Conservation (phyloP, 2,329 filamentous ascomycete genomes). For the Daldinia sp. region DNA sequence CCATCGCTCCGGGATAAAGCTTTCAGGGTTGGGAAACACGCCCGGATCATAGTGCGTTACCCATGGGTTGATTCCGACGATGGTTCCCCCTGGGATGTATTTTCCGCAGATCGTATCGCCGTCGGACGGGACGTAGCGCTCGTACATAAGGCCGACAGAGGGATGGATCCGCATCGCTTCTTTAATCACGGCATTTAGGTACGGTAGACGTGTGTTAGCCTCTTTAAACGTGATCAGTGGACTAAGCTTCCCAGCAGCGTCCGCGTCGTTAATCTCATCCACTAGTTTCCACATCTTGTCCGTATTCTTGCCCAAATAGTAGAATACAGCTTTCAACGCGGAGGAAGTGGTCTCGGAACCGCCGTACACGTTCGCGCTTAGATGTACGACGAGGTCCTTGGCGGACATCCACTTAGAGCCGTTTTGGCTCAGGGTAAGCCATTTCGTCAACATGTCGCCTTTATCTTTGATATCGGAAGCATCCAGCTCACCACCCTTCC, state of each 20-base stretch:
- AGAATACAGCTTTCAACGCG: neutral
- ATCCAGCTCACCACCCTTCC: neutral
- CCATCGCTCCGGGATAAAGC: slow-evolving; percentile 40
- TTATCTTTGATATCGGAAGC: neutral
- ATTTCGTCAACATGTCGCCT: neutral
- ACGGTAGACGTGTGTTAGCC: slow-evolving; percentile 30
- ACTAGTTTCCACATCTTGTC: slow-evolving; percentile 18
- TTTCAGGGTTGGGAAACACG: slow-evolving; percentile 38
- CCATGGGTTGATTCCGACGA: slow-evolving; percentile 41
- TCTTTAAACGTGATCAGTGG: slow-evolving; percentile 13
- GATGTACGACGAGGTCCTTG: neutral
- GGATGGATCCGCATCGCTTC: slow-evolving; percentile 44
- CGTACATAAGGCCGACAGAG: slow-evolving; percentile 40
- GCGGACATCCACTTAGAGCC: neutral
- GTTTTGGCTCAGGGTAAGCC: neutral
- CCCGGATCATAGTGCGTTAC: slow-evolving; percentile 38
- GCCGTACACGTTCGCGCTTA: neutral
- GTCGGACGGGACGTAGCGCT: slow-evolving; percentile 40
- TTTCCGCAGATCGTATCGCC: slow-evolving; percentile 35
- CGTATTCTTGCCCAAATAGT: neutral
- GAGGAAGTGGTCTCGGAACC: neutral
- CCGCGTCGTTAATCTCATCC: slow-evolving; percentile 12
- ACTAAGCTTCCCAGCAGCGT: slow-evolving; percentile 10
- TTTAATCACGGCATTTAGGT: slow-evolving; percentile 37
- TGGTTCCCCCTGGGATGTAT: slow-evolving; percentile 38